Percentiles rank a stretch among this genome's conserved stretches.
Conservation (phyloP, 75 land plant species). For the Sequoia sempervirens region DNA sequence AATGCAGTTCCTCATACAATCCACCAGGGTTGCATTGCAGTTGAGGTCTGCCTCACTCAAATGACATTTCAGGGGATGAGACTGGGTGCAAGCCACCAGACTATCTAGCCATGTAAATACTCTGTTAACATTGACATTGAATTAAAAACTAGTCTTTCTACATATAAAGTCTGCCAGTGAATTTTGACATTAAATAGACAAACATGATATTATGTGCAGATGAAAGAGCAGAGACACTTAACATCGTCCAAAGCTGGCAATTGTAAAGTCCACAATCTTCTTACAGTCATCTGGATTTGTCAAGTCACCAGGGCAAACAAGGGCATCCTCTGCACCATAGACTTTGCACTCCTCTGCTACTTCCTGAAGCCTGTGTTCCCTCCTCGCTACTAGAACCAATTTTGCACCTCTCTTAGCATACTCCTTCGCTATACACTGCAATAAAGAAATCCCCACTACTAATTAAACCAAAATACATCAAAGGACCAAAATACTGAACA, state of each 20-base stretch:
- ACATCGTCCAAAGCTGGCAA: conserved; percentile 28
- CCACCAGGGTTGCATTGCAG: background rate
- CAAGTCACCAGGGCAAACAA: conserved; percentile 19
- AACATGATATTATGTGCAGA: background rate
- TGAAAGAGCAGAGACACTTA: background rate
- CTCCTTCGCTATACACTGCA: conserved; percentile 30
- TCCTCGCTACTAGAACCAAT: conserved; percentile 28
- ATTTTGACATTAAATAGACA: background rate
- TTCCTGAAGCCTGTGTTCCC: conserved; percentile 18
- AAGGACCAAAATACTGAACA: background rate
- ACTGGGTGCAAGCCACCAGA: background rate
- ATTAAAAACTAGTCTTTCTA: background rate
- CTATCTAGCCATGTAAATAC: background rate
- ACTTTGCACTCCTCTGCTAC: conserved; percentile 22
- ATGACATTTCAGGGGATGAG: background rate
- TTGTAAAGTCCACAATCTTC: conserved; percentile 23
- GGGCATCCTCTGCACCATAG: conserved; percentile 25
- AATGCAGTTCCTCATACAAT: background rate
- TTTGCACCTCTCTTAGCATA: conserved; percentile 36
- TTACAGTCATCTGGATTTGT: conserved; percentile 16
- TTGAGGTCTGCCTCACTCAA: background rate
- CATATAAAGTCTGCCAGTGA: background rate
- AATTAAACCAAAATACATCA: background rate
- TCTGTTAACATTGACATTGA: background rate
- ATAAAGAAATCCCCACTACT: background rate